Base-by-base conservation (phyloP, 2,329 filamentous ascomycete genomes). In the Chrysosporium keratinophilum region DNA sequence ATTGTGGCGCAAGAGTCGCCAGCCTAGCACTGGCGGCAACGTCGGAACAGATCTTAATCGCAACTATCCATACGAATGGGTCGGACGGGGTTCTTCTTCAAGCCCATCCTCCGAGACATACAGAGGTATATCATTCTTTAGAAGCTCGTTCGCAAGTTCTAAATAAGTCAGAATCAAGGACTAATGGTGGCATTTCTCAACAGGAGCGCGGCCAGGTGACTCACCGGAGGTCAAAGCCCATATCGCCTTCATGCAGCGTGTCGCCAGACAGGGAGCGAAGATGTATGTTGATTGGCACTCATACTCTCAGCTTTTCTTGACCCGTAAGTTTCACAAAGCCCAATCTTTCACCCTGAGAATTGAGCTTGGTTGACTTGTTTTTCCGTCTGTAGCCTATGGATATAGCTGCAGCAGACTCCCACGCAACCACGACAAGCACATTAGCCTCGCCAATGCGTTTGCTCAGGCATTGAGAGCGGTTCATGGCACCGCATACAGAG, bases 241-340 rank as follows among this genome's bases (percentile, higher is more conserved):
- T 6, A 72, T 72, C 28, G 69, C 71, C 4, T 74, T 76, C 41
- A 69, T 78, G 23, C 69, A 72, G 46, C 61, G 66, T 35, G 61
- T 82, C 19, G 67, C 71, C 2, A 63, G 64, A 1, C 72, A 77
- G 56, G 78, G 79, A 1, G 69, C 83, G 41, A 76, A 78, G 60
- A 71, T 83, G 1, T 85, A 78, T 66, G 78, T 85, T 58, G 82
- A 85, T 65, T 80, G 78, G 63, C 82, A 85, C 67, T 75, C 79
- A 0, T 85, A 83, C 67, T 76, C 74, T 9, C 81, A 84, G 59
- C 70, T 83, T 55, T 73, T 80, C 54, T 72, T 76, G 15, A 76
- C 72, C 0, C 58, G 61, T 62, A 61, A 58, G 58, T 50, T 23
- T 28, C 40, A 11, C 23, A 12, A 9, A 43, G 48, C 19, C 28